These are phyloP conservation scores for Gossypium turneri DNA, from an alignment of 345 rosid genomes.

Conservation along the genomic window DNA sequence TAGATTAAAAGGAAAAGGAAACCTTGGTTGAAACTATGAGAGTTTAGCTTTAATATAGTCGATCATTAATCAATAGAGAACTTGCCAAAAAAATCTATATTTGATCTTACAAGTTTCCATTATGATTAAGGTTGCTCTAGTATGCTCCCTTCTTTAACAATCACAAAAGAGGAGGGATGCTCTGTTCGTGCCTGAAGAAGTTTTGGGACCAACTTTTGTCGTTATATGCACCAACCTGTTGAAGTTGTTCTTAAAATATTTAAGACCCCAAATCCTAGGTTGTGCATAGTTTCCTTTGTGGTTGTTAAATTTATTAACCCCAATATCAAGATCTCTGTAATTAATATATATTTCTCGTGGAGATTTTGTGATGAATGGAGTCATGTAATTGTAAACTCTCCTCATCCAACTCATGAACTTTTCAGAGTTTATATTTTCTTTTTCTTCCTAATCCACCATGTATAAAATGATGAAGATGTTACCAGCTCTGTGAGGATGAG, in stretches of 20 bases:
- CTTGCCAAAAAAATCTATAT: background rate
- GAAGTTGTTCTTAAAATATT: slow-evolving; percentile 45
- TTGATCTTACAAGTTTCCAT: background rate
- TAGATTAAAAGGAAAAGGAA: too few species aligned
- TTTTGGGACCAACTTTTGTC: slow-evolving; percentile 42
- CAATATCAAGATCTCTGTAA: slow-evolving; percentile 57
- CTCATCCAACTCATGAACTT: slow-evolving; percentile 26
- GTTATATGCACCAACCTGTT: slow-evolving; percentile 48
- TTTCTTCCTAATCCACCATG: slow-evolving; percentile 39
- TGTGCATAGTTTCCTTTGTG: slow-evolving; percentile 27
- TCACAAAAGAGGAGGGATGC: slow-evolving; percentile 32
- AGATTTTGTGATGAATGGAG: slow-evolving; percentile 52
- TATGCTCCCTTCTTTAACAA: background rate
- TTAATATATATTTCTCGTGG: slow-evolving; percentile 57
- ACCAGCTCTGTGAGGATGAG: slow-evolving; percentile 61
- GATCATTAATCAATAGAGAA: too few species aligned
- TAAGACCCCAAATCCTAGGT: slow-evolving; percentile 50
- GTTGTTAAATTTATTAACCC: slow-evolving; percentile 13
- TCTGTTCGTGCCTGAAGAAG: slow-evolving; percentile 51
- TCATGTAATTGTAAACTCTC: slow-evolving; percentile 22
- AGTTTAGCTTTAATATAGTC: too few species aligned
- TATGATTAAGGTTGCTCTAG: background rate
- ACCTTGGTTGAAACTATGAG: too few species aligned
- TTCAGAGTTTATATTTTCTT: slow-evolving; percentile 24
- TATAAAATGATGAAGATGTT: slow-evolving; percentile 53